A percentile compares a stretch with the other conserved stretches of the same genome.
Conservation (phyloP, 208 protist species). For the Crithidia bombi region DNA sequence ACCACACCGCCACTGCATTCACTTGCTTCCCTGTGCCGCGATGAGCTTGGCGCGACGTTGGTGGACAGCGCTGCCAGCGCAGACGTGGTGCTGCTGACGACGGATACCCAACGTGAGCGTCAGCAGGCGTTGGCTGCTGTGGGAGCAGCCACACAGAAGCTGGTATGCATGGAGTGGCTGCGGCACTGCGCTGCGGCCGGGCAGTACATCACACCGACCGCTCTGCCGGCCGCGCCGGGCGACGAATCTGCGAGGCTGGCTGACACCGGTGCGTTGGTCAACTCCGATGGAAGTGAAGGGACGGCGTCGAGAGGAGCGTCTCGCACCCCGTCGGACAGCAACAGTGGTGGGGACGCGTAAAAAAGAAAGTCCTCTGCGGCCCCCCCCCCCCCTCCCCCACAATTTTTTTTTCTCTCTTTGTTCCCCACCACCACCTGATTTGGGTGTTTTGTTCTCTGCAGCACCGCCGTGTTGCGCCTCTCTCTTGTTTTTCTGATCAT, state of each 20-base stretch:
- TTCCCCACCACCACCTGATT: not conserved
- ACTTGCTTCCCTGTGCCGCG: not conserved
- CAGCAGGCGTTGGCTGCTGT: not conserved
- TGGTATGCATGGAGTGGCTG: slow-evolving; percentile 32
- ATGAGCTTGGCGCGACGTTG: slow-evolving; percentile 6
- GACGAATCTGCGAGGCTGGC: not conserved
- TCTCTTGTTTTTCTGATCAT: slow-evolving; percentile 13
- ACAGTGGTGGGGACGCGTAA: not conserved
- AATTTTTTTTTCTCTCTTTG: not conserved
- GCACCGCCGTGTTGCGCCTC: not conserved
- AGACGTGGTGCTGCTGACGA: slow-evolving; percentile 5
- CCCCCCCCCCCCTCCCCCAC: no score
- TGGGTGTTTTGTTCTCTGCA: no score
- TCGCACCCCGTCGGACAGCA: slow-evolving; percentile 1
- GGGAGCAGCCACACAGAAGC: not conserved
- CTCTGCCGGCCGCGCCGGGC: not conserved
- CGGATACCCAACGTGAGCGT: not conserved
- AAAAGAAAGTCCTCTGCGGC: no score
- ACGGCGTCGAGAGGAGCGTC: not conserved
- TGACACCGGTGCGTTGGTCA: not conserved
- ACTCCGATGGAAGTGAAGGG: not conserved
- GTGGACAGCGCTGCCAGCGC: not conserved
- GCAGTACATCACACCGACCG: not conserved
- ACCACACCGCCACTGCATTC: not conserved
- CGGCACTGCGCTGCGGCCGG: slow-evolving; percentile 21